A percentile compares a stretch with the other conserved stretches of the same genome.
Conservation (phyloP, 2,329 filamentous ascomycete species). For the Aspergillus sp. region DNA sequence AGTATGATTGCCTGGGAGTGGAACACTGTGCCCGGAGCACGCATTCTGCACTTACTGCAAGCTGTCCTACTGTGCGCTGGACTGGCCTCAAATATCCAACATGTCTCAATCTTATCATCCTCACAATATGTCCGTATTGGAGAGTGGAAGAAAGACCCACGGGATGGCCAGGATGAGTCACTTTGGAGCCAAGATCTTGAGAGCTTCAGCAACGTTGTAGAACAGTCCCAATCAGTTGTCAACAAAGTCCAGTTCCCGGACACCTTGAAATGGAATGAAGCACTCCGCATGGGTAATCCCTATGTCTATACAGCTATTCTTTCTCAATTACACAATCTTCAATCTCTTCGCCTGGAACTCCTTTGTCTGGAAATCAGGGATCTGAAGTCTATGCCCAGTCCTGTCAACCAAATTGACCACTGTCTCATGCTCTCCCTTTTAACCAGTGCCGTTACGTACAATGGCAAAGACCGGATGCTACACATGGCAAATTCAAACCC, state of each 20-base stretch:
- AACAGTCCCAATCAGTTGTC: neutral
- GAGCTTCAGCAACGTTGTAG: too few species aligned
- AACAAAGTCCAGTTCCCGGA: neutral
- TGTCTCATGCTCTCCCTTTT: too few species aligned
- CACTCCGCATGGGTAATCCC: neutral
- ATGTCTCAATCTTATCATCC: neutral
- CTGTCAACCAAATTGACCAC: too few species aligned
- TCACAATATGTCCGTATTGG: neutral
- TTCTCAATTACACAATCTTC: neutral
- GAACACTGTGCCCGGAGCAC: neutral
- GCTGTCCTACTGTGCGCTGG: neutral
- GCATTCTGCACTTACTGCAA: neutral
- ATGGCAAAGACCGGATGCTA: too few species aligned
- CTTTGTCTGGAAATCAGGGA: neutral
- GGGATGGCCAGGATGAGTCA: too few species aligned
- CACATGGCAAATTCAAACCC: too few species aligned
- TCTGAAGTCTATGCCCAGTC: too few species aligned
- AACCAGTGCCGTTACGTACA: too few species aligned
- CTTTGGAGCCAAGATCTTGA: too few species aligned
- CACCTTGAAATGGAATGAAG: neutral
- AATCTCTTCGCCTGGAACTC: neutral
- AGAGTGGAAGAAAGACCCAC: neutral
- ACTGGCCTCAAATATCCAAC: neutral
- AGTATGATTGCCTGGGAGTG: neutral
- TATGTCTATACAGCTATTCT: neutral